Evolutionary conservation across 2,329 filamentous ascomycete genomes (phyloP), one percentile per base, ranked within the genome.

Genomic region (Penicillium nordicum): DNA sequence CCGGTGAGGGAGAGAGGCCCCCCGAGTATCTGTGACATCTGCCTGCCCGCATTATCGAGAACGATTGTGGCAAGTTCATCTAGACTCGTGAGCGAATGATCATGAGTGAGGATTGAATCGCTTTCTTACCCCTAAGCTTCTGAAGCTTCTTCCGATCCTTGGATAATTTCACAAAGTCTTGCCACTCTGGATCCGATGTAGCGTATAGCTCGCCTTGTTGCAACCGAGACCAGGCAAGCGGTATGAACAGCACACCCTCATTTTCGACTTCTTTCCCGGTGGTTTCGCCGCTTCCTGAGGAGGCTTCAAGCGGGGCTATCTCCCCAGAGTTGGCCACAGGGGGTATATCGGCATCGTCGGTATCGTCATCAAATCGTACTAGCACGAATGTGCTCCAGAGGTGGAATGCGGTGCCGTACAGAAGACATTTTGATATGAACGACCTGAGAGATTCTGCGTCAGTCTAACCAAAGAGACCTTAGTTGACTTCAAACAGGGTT

Each of bases 101-200:
- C 21, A n/a, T 25, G 41, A 41, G 1, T 52, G 56, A 41, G 23
- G 65, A 61, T 57, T 16, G 21, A 11, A 27, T 32, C 7, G 8
- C 25, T 36, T 21, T 5, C 53, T 58, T 56, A 67, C 82, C 64
- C 66, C 76, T 78, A 29, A 87, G 79, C 23, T 74, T 68, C 18
- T 78, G 66, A 25, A 82, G 73, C 10, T 80, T 73, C 42, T 79
- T 70, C 14, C 67, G 69, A 58, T 88, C 80, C 59, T 79, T 79
- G 58, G 79, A 83, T n/a, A 88, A 74, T 53, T 80, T 80, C 16
- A 85, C 66, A 60, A 86, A 89, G 47, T 78, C 76, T 59, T 78
- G 74, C 84, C 84, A 88, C 69, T 89, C 87, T 3, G 85, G 85
- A 62, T 87, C 84, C 12, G 66, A 69, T 43, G 60, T 56, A 21